Evolutionary conservation across 208 protist species (phyloP), one percentile per base, ranked within the genome.

Genomic region (Acanthamoeba lenticulata): DNA sequence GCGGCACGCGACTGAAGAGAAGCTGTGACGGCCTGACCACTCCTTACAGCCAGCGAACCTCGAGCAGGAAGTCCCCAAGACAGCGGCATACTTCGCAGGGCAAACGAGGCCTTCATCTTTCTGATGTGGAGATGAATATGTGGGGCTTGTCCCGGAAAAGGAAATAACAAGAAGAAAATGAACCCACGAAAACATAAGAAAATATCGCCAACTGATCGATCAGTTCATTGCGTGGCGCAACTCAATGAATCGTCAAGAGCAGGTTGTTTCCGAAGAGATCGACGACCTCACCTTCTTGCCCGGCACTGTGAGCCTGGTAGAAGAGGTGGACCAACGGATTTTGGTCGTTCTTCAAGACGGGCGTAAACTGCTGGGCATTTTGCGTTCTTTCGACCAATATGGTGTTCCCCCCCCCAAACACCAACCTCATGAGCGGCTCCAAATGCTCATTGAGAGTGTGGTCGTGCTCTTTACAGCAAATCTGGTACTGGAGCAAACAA

Each of bases 371-470:
- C 94, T 97, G 24, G 96, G 96, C 36, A 94, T 93, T 27, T 42
- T 97, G 52, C 95, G 96, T n/a, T 96, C 95, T 6, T 96, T 97
- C 45, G 96, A 97, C 88, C 96, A 97, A 69, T 97, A 96, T 94
- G 95, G 95, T 96, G 45, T 38, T 13, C 57, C 27, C 15, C 69
- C 27, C 77, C 77, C 77, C 77, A 2, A 57, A 55, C 21, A 9
- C 21, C 29, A 36, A n/a, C 1, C 29, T 27, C 19, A 52, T 34
- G 11, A 85, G 74, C 24, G n/a, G 0, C 52, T 60, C 15, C 65
- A 0, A 47, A 42, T 19, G 9, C 1, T 15, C 32, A 11, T 55
- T 11, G 5, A 62, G 32, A 24, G 57, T n/a, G 3, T 29, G 13
- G 36, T 36, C 11, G 29, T 32, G 2, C 17, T 15, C 4, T 38